Conservation (phyloP, 2,329 filamentous ascomycete species). For the Colletotrichum tropicicola region DNA sequence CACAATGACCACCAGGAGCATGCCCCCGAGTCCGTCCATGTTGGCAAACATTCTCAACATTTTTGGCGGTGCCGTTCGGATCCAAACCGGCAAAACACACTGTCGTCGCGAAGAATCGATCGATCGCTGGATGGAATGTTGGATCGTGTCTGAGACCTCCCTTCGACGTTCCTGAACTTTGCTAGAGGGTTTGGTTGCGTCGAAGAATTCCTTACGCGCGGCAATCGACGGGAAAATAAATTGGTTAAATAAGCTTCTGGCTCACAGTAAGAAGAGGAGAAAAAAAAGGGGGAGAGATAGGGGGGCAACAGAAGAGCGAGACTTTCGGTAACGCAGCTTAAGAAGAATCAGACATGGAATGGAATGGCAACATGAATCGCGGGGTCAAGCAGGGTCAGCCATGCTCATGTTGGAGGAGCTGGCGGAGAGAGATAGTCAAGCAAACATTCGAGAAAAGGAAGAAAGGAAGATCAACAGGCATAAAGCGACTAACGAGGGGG, state of each 20-base stretch:
- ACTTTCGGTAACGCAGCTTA: not conserved
- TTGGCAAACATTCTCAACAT: constrained; percentile 30
- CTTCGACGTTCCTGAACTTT: not conserved
- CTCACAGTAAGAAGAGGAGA: not conserved
- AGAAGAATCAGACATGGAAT: not conserved
- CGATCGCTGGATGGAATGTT: not conserved
- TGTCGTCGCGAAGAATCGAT: not conserved
- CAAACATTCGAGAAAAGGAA: constrained; percentile 1
- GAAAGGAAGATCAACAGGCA: not conserved
- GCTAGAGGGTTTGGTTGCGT: not conserved
- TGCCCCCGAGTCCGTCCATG: constrained; percentile 13
- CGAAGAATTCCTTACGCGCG: not conserved
- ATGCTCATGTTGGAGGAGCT: not conserved
- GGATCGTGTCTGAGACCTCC: not conserved
- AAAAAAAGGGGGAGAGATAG: not conserved
- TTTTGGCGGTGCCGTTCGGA: not conserved
- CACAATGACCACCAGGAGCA: constrained; percentile 25
- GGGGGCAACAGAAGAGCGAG: not conserved
- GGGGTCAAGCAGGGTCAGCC: constrained; percentile 18
- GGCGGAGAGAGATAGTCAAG: not conserved
- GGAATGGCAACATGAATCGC: constrained; percentile 3
- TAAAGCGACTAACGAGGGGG: not conserved
- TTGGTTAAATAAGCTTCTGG: not conserved
- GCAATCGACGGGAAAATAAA: not conserved
- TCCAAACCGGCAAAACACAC: no score